A percentile compares a stretch with the other conserved stretches of the same genome.
Evolutionary conservation across 2,329 filamentous ascomycete species (phyloP).

Genomic region (Cladosporium sp.): DNA sequence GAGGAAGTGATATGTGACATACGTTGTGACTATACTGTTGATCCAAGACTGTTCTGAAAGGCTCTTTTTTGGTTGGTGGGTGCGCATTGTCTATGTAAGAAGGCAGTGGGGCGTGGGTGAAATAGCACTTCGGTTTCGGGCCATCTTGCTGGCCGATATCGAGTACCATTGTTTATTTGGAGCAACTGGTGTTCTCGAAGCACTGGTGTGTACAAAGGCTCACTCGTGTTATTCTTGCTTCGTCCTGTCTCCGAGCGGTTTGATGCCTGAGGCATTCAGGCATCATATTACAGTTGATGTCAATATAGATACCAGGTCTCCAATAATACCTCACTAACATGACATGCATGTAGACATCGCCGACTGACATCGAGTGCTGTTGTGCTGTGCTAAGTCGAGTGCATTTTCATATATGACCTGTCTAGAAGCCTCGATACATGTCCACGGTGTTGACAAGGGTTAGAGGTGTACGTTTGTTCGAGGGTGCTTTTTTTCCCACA

Average conservation of each 20-base stretch:
- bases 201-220: background rate
- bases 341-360: too few species aligned
- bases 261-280: background rate
- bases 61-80: conserved; percentile 70
- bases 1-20: background rate
- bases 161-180: conserved; percentile 6
- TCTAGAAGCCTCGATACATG: background rate
- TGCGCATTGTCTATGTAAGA: conserved; percentile 71
- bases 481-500: background rate
- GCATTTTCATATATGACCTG: too few species aligned
- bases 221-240: background rate
- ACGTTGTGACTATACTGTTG: conserved; percentile 70
- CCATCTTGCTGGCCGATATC: conserved; percentile 19
- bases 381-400: too few species aligned
- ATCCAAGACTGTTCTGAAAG: conserved; percentile 68
- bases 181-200: background rate
- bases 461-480: background rate
- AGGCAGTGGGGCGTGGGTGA: conserved; percentile 67
- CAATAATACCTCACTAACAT: too few species aligned
- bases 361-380: too few species aligned
- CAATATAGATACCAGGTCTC: too few species aligned
- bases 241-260: background rate
- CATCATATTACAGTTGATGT: too few species aligned
- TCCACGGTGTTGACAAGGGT: background rate
- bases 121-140: conserved; percentile 64